phyloP scores from a whole-genome alignment of 768 basidiomycete species.

The Coprinopsis strossmayeri region DNA sequence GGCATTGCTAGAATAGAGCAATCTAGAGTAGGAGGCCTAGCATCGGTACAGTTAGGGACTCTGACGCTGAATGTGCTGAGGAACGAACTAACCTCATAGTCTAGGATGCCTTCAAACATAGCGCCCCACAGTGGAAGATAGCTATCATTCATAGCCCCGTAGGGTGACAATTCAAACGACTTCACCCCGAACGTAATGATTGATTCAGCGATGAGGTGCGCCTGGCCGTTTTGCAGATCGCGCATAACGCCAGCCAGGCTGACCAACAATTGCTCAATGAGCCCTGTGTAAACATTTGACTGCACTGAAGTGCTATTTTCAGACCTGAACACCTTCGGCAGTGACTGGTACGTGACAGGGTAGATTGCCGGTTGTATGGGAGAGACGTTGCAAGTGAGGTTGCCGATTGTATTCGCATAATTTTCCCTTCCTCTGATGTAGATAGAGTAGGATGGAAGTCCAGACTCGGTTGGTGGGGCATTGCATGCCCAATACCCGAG shows the following conservation, averaged over 20 bases:
- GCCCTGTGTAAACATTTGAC: neutral
- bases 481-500: conserved; percentile 15
- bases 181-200: conserved; percentile 17
- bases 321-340: neutral
- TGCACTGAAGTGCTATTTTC: neutral
- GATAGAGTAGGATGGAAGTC: conserved; percentile 10
- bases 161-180: conserved; percentile 8
- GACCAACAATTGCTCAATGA: conserved; percentile 5
- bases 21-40: conserved; percentile 16
- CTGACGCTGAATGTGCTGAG: neutral
- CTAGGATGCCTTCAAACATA: conserved; percentile 20
- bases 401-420: conserved; percentile 11
- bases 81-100: conserved; percentile 6
- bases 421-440: conserved; percentile 9
- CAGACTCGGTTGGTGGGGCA: neutral
- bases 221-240: neutral
- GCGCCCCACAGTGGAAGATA: conserved; percentile 16
- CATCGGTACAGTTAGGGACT: neutral
- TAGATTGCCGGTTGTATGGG: conserved; percentile 14
- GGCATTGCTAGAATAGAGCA: conserved; percentile 13
- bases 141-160: neutral
- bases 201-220: neutral
- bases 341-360: conserved; percentile 14
- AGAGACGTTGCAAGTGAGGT: conserved; percentile 15
- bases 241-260: neutral